Percentiles rank a stretch among this genome's conserved stretches.
Conservation (phyloP, 2,329 filamentous ascomycete genomes). For the Davidsoniella virescens region DNA sequence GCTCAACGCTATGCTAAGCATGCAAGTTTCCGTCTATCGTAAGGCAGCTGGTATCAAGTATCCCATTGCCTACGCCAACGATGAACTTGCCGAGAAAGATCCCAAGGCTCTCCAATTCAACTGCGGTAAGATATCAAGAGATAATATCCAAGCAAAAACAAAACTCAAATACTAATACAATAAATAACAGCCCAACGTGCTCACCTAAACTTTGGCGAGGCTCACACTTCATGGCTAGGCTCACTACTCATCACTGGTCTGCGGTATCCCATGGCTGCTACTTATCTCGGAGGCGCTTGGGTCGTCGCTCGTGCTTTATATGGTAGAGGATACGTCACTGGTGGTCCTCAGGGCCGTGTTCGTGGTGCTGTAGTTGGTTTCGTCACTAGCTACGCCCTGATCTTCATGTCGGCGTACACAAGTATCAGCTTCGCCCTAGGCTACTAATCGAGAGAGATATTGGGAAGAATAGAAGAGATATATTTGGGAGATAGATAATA, state of each 20-base stretch:
- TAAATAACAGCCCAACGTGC: constrained; percentile 34
- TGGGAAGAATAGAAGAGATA: background rate
- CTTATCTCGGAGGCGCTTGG: constrained; percentile 36
- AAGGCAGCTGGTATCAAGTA: constrained; percentile 37
- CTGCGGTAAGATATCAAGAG: constrained; percentile 35
- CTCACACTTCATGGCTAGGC: constrained; percentile 35
- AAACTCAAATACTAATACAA: background rate
- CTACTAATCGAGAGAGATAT: constrained; percentile 16
- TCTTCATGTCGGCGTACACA: constrained; percentile 28
- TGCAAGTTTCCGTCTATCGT: constrained; percentile 32
- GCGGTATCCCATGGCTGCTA: constrained; percentile 33
- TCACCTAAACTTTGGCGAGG: constrained; percentile 49
- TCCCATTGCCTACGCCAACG: constrained; percentile 38
- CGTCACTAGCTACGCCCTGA: constrained; percentile 24
- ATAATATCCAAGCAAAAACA: background rate
- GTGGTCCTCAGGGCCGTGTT: constrained; percentile 29
- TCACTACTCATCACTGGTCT: constrained; percentile 40
- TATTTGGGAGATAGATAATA: background rate
- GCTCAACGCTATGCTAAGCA: constrained; percentile 36
- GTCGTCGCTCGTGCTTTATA: constrained; percentile 36
- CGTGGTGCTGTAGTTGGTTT: constrained; percentile 23
- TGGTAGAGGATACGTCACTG: constrained; percentile 35
- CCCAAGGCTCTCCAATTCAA: constrained; percentile 42
- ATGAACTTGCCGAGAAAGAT: constrained; percentile 38
- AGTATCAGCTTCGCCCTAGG: constrained; percentile 23